Evolutionary conservation across 2,329 filamentous ascomycete genomes (phyloP), one percentile per base, ranked within the genome.

Genomic region (Xylaria sp.): DNA sequence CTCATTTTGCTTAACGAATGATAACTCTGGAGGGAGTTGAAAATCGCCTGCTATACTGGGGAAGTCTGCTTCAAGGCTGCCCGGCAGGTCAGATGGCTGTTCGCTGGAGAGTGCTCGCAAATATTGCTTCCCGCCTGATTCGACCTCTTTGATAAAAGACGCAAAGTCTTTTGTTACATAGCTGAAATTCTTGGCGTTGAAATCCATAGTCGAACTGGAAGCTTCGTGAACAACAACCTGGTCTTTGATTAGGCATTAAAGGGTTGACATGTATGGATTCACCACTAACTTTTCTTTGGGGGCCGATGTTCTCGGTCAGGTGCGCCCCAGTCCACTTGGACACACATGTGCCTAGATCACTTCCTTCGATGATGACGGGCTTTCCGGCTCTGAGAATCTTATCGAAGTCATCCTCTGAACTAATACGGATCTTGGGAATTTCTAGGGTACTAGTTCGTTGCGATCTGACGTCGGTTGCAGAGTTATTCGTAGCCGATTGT

Each of bases 101-200:
- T 86, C 83, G 8, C 82, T 80, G 0, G 92, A 94, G 2, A 96
- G 80, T 2, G 92, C 87, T 25, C 93, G 89, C n/a, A 96, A 80
- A 74, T 96, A 97, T 37, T 93, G 78, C 63, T 83, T 84, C 42
- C 83, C 83, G 11, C 90, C 90, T 4, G 74, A 73, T 19, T 82
- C 76, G 17, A 88, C 84, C 53, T 84, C 82, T 35, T 84, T 75
- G 53, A 94, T 80, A 73, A 96, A 93, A 0, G 82, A 77, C 1
- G 82, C 84, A 68, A 96, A 92, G 2, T 79, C 72, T 65, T 89
- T 88, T 3, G 87, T 91, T 8, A 84, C 80, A 73, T 96, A 96
- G 38, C 80, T 78, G 73, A 96, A 96, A 75, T 96, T 96, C 76
- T 96, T 96, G 47, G 83, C 80, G 60, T 88, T 88, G 72, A 97